Evolutionary conservation across 2,329 filamentous ascomycete species (phyloP), one percentile per base, ranked within the genome.

Genomic region (Penicillium sp.): DNA sequence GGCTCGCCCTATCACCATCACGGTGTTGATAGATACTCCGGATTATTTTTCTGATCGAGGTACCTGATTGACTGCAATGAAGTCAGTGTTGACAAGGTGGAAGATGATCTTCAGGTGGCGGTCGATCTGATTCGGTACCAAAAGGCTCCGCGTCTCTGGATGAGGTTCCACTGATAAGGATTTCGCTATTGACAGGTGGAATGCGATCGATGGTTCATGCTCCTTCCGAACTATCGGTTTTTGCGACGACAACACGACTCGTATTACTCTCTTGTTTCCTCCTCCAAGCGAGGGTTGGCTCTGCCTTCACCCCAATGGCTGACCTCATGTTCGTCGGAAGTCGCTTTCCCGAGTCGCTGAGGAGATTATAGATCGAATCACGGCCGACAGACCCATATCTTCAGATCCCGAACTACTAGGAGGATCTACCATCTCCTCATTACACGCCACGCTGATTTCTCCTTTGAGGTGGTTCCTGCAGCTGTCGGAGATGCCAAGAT

Each of bases 101-200:
- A 41, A 29, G 51, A 35, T 13, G 48, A 56, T 55, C 58, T 46
- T 15, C 47, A 49, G 23, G 23, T 47, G 31, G 9, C 23, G n/a
- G 47, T 48, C 41, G 57, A 54, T 59, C 48, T 56, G 23, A 60
- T 60, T 61, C 46, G 47, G 19, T 46, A 56, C 53, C 41, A 48
- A 31, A 41, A 15, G 35, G 30, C 29, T 30, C 35, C 44, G 46
- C 21, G 15, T 23, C 29, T 51, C 8, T 31, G 41, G 21, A 45
- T 48, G 38, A 45, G 29, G 35, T 35, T 51, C 58, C 53, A 57
- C 61, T 55, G 61, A 63, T 63, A 63, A 63, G 53, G 41, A 29
- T 48, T 47, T 57, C 11, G 35, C 48, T 31, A 30, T 7, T 58
- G 30, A 58, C 61, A 63, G 61, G 61, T 47, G 41, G 47, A 35